Evolutionary conservation across 768 basidiomycete species (phyloP).

Genomic region (Mrakia blollopis): DNA sequence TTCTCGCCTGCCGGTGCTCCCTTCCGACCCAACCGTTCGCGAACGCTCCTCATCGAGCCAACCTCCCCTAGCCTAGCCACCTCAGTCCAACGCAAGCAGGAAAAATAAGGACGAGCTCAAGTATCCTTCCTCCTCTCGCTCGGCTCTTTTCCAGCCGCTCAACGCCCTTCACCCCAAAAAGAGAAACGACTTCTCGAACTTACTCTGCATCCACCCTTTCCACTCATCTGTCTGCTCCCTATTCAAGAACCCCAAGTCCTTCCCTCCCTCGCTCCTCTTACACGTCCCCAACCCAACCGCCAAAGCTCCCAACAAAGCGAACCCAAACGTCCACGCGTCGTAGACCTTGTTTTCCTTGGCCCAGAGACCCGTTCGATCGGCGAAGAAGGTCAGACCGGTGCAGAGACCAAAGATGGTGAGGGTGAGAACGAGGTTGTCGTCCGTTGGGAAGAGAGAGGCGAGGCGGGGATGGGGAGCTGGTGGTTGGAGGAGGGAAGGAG

Average conservation of each 20-base stretch:
- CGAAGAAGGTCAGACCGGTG: constrained; percentile 64
- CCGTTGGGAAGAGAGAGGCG: constrained; percentile 35
- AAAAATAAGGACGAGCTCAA: no score
- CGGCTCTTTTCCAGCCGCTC: no score
- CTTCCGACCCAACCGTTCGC: no score
- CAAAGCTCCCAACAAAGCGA: constrained; percentile 54
- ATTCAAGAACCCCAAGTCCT: constrained; percentile 82
- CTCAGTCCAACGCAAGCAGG: no score
- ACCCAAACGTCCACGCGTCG: constrained; percentile 60
- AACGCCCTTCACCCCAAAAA: constrained; percentile 28
- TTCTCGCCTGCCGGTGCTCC: no score
- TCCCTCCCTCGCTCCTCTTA: constrained; percentile 57
- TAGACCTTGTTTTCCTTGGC: constrained; percentile 85
- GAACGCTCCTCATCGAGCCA: no score
- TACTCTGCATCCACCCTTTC: constrained; percentile 98
- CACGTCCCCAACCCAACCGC: constrained; percentile 60
- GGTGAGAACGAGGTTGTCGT: constrained; percentile 45
- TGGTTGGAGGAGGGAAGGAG: no score
- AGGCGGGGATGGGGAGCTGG: constrained; percentile 12
- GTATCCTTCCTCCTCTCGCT: neutral
- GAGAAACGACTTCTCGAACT: constrained; percentile 38
- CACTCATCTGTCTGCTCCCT: constrained; percentile 93
- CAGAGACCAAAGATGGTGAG: constrained; percentile 62
- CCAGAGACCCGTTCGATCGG: constrained; percentile 83
- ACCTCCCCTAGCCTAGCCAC: no score